Evolutionary conservation across 225 moss, liverwort and hornwort species (phyloP).

Genomic region (Climacium dendroides): DNA sequence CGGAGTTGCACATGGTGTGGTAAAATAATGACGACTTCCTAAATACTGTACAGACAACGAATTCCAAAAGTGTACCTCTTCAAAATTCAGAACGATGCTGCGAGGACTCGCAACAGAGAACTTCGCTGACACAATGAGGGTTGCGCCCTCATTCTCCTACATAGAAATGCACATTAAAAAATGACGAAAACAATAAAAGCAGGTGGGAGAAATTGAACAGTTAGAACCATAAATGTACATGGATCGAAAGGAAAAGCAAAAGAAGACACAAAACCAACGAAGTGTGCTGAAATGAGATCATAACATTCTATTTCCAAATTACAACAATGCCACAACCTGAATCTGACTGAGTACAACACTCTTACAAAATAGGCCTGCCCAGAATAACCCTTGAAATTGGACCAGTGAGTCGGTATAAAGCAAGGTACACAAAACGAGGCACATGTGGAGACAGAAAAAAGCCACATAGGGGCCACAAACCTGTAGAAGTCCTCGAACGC

Average conservation of each 20-base stretch:
- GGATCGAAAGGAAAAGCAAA: not conserved
- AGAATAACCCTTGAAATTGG: not conserved
- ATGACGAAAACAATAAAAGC: not conserved
- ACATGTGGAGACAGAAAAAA: not conserved
- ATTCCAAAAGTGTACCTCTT: conserved; percentile 35
- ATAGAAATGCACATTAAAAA: not conserved
- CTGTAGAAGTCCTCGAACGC: conserved; percentile 62
- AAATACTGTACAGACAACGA: not conserved
- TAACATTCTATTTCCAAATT: not conserved
- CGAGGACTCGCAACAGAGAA: conserved; percentile 64
- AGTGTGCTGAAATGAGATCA: not conserved
- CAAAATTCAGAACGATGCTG: conserved; percentile 61
- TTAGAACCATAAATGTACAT: not conserved
- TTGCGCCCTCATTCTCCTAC: conserved; percentile 72
- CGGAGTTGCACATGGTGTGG: not conserved
- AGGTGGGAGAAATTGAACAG: not conserved
- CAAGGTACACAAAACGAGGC: not conserved
- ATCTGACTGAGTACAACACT: not conserved
- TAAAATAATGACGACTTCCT: not conserved
- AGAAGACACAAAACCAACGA: not conserved
- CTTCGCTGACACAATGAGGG: conserved; percentile 64
- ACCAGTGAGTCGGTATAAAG: not conserved
- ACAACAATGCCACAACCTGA: not conserved
- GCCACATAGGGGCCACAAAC: conserved; percentile 9
- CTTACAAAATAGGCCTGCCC: not conserved